Conservation (phyloP, 495 filamentous ascomycete genomes). For the Daldinia bambusicola region DNA sequence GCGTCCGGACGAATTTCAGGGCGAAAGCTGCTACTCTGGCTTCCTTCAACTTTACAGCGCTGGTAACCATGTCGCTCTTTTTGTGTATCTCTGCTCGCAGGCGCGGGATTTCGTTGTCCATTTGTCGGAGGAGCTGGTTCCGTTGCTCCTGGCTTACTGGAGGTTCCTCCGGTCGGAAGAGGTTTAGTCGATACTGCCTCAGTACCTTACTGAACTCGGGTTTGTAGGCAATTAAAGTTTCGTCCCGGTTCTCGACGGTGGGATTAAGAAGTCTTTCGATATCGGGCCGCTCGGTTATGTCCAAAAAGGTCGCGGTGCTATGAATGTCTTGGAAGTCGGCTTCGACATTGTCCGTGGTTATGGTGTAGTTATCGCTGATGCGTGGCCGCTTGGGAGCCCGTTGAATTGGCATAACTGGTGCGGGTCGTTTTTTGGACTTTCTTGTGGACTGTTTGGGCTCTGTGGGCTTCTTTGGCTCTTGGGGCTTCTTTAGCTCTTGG, state of each 20-base stretch:
- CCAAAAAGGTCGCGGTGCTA: slow-evolving; percentile 5
- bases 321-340: slow-evolving; percentile 33
- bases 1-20: slow-evolving; percentile 30
- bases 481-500: no score
- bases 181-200: neutral
- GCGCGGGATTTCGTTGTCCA: slow-evolving; percentile 4
- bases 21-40: slow-evolving; percentile 5
- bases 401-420: neutral
- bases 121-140: neutral
- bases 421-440: slow-evolving; percentile 8
- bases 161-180: slow-evolving; percentile 3
- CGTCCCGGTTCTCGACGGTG: slow-evolving; percentile 10
- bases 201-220: slow-evolving; percentile 2
- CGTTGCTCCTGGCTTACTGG: slow-evolving; percentile 9
- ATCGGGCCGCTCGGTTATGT: neutral
- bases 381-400: slow-evolving; percentile 9
- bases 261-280: slow-evolving; percentile 22
- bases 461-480: neutral
- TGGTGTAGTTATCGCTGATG: slow-evolving; percentile 4
- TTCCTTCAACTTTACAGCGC: slow-evolving; percentile 3
- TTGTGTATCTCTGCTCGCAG: neutral
- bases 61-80: neutral
- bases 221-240: slow-evolving; percentile 8
- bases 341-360: slow-evolving; percentile 14
- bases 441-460: neutral